phyloP scores from a whole-genome alignment of 2,329 filamentous ascomycete species.

The Colletotrichum cuscutae region DNA sequence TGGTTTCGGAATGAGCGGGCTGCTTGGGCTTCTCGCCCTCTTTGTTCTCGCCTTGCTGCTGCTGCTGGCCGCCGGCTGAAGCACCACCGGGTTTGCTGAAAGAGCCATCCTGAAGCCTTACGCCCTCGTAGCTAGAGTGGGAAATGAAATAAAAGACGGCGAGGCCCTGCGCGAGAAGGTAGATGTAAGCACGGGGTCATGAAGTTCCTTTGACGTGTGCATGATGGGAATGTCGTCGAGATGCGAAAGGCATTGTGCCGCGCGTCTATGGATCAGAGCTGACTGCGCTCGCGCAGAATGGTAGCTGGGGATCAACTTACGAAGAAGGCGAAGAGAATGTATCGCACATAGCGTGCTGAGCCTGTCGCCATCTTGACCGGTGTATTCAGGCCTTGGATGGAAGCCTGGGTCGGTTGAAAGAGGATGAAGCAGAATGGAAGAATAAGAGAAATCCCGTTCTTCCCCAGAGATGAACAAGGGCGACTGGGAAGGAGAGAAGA shows the following conservation, averaged over 20 bases:
- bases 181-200: slow-evolving; percentile 33
- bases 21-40: slow-evolving; percentile 35
- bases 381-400: slow-evolving; percentile 22
- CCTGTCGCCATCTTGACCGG: slow-evolving; percentile 68
- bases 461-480: slow-evolving; percentile 1
- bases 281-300: neutral
- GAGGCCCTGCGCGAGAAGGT: slow-evolving; percentile 59
- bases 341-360: slow-evolving; percentile 79
- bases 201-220: neutral
- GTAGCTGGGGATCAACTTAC: slow-evolving; percentile 62
- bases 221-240: neutral
- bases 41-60: slow-evolving; percentile 25
- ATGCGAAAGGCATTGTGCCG: neutral
- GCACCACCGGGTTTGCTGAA: slow-evolving; percentile 61
- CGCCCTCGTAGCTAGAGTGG: slow-evolving; percentile 59
- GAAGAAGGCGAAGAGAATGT: slow-evolving; percentile 84
- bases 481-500: neutral
- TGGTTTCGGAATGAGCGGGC: slow-evolving; percentile 34
- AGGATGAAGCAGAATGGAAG: slow-evolving; percentile 5
- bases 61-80: slow-evolving; percentile 37
- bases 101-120: slow-evolving; percentile 38
- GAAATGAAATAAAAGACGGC: slow-evolving; percentile 87
- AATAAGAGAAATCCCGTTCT: neutral
- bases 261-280: neutral
- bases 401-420: neutral